phyloP scores from a whole-genome alignment of 805 yeast genomes.

The Candida quercuum region DNA sequence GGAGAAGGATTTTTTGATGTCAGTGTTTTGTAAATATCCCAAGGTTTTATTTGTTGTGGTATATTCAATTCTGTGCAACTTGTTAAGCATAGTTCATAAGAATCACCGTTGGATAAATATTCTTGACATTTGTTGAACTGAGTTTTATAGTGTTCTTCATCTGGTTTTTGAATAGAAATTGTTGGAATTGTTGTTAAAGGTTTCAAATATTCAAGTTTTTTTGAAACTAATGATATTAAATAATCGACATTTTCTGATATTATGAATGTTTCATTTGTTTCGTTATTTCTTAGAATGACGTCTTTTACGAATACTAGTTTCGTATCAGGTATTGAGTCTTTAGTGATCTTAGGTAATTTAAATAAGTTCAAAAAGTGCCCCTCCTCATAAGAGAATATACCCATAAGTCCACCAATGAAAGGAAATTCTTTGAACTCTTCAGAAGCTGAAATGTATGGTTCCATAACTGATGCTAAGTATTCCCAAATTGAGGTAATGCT shows the following conservation, averaged over 20 bases:
- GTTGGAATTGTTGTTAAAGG: slow-evolving; percentile 5
- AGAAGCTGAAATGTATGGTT: not conserved
- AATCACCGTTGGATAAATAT: slow-evolving; percentile 71
- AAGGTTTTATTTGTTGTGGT: slow-evolving; percentile 47
- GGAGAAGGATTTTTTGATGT: slow-evolving; percentile 85
- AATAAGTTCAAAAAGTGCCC: slow-evolving; percentile 41
- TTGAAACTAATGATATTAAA: slow-evolving; percentile 18
- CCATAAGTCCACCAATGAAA: slow-evolving; percentile 88
- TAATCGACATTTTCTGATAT: slow-evolving; percentile 31
- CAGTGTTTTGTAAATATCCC: slow-evolving; percentile 77
- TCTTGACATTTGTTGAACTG: slow-evolving; percentile 63
- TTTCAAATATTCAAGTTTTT: not conserved
- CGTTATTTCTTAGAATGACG: slow-evolving; percentile 50
- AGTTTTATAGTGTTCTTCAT: slow-evolving; percentile 43
- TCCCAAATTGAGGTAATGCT: slow-evolving; percentile 41
- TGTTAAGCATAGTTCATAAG: slow-evolving; percentile 90
- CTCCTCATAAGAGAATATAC: slow-evolving; percentile 84
- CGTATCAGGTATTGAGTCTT: slow-evolving; percentile 56
- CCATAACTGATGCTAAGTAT: slow-evolving; percentile 44
- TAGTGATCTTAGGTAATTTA: slow-evolving; percentile 34
- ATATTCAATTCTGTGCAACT: slow-evolving; percentile 59
- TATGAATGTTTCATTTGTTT: slow-evolving; percentile 39
- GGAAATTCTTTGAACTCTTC: slow-evolving; percentile 42
- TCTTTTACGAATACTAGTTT: slow-evolving; percentile 69
- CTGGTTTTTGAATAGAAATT: slow-evolving; percentile 42